Conservation (phyloP, 148 eudicot genomes). For the Camellia granthamiana region DNA sequence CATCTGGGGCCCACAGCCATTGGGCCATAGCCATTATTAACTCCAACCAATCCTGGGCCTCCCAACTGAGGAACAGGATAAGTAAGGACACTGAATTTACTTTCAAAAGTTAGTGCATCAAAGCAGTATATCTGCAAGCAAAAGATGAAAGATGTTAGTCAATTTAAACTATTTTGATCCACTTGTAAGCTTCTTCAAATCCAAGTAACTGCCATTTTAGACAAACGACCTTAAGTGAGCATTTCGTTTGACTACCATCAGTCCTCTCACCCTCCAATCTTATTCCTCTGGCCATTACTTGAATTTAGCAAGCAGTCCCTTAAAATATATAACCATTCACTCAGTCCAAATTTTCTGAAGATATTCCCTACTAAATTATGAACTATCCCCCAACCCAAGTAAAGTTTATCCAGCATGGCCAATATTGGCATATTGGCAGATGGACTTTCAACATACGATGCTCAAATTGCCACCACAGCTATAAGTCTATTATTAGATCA, state of each 20-base stretch:
- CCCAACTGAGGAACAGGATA: constrained; percentile 83
- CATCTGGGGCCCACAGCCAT: constrained; percentile 95
- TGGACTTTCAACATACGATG: background rate
- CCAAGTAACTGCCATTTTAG: background rate
- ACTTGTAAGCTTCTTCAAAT: background rate
- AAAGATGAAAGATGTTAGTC: constrained; percentile 6
- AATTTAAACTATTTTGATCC: background rate
- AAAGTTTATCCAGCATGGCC: background rate
- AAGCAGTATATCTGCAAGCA: constrained; percentile 85
- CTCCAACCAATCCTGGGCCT: constrained; percentile 61
- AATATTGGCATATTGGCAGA: background rate
- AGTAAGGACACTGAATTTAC: constrained; percentile 85
- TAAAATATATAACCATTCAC: background rate
- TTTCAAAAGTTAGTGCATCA: constrained; percentile 88
- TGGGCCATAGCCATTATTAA: constrained; percentile 87
- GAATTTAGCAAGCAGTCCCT: constrained; percentile 1
- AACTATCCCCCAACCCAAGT: background rate
- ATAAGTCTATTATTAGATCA: background rate
- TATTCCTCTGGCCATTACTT: background rate
- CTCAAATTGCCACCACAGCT: background rate
- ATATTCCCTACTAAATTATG: background rate
- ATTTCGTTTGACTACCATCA: background rate
- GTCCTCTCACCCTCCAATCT: background rate
- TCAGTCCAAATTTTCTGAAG: background rate
- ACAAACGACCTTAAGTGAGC: background rate